These are phyloP conservation scores for Xylaria polymorpha DNA, from an alignment of 2,329 filamentous ascomycete species.

Conservation along the genomic window DNA sequence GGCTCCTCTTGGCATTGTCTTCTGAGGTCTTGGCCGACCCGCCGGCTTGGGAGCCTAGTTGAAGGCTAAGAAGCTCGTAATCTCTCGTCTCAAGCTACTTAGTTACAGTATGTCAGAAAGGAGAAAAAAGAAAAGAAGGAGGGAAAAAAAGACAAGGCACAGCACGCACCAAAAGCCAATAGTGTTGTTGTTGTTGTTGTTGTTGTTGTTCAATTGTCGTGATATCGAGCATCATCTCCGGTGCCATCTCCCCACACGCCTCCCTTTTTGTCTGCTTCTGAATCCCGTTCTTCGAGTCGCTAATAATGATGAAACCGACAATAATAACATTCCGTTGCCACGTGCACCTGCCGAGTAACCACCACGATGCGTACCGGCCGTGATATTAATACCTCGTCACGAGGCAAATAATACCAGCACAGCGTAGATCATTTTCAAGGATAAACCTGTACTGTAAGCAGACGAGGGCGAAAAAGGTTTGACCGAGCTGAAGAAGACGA, in stretches of 20 bases:
- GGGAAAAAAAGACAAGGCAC: background rate
- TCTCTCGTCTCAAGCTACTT: background rate
- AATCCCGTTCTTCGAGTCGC: background rate
- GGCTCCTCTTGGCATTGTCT: slow-evolving; percentile 31
- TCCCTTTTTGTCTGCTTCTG: background rate
- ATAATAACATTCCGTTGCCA: slow-evolving; percentile 21
- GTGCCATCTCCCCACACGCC: background rate
- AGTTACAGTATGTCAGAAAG: background rate
- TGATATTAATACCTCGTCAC: slow-evolving; percentile 7
- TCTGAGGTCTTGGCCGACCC: slow-evolving; percentile 27
- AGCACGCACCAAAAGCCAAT: background rate
- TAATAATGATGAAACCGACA: slow-evolving; percentile 18
- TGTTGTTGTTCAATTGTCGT: background rate
- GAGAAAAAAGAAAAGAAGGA: background rate
- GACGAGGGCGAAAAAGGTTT: background rate
- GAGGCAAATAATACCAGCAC: slow-evolving; percentile 1
- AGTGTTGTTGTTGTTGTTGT: background rate
- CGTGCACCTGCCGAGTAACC: slow-evolving; percentile 16
- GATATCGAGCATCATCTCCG: background rate
- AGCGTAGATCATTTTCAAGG: slow-evolving; percentile 10
- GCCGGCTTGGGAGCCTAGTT: slow-evolving; percentile 27
- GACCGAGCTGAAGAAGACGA: slow-evolving; percentile 25
- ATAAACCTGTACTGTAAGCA: background rate
- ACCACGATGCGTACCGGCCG: background rate
- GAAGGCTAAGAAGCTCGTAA: background rate